A percentile compares a stretch with the other conserved stretches of the same genome.
Evolutionary conservation across 805 yeast genomes (phyloP).

Genomic region (Zygosaccharomyces rouxii): DNA sequence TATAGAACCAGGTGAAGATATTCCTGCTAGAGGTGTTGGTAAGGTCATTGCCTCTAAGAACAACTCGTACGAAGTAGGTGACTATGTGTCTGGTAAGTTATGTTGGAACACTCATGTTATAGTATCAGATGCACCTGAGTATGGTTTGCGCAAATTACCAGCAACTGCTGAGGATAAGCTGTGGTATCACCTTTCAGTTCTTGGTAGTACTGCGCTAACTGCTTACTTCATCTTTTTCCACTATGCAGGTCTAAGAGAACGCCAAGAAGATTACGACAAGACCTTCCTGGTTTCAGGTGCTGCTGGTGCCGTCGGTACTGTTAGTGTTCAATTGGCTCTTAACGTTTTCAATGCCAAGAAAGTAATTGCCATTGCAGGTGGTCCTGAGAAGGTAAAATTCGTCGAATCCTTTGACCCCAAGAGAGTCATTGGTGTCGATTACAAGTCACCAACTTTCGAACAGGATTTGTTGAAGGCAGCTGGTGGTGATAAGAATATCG

Average conservation of each 20-base stretch:
- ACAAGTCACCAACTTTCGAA: slow-evolving; percentile 41
- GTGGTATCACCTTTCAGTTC: slow-evolving; percentile 43
- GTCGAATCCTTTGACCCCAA: slow-evolving; percentile 51
- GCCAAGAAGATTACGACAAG: slow-evolving; percentile 40
- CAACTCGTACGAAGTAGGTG: slow-evolving; percentile 41
- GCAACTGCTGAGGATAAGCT: slow-evolving; percentile 33
- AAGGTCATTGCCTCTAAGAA: slow-evolving; percentile 47
- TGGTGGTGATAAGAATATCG: slow-evolving; percentile 46
- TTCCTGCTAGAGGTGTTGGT: slow-evolving; percentile 49
- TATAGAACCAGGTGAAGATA: slow-evolving; percentile 40
- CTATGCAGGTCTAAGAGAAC: slow-evolving; percentile 44
- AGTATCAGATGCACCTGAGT: slow-evolving; percentile 22
- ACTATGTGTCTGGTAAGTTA: slow-evolving; percentile 37
- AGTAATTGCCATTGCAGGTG: slow-evolving; percentile 62
- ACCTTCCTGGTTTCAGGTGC: slow-evolving; percentile 58
- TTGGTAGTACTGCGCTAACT: slow-evolving; percentile 58
- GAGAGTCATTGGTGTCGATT: slow-evolving; percentile 49
- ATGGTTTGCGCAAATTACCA: slow-evolving; percentile 20
- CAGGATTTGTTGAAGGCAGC: slow-evolving; percentile 37
- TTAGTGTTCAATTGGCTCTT: slow-evolving; percentile 54
- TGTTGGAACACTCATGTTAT: slow-evolving; percentile 49
- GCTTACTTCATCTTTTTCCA: slow-evolving; percentile 54
- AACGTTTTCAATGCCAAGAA: slow-evolving; percentile 47
- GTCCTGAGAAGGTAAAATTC: slow-evolving; percentile 48
- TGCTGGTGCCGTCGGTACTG: slow-evolving; percentile 69